Conservation (phyloP, 306 rosid genomes). For the Cicer yamashitae region DNA sequence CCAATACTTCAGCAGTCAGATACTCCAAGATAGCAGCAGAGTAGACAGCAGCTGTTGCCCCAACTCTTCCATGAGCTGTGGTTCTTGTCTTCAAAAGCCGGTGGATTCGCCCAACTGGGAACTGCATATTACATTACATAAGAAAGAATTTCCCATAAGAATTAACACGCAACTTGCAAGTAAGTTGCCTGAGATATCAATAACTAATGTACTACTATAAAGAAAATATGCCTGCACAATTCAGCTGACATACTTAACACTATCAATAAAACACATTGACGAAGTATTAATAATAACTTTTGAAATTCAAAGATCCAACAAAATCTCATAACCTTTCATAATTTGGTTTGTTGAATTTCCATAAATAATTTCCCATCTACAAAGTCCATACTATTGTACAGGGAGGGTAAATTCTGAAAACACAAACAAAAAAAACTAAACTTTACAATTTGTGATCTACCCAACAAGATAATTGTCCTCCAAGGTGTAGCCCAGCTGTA, state of each 20-base stretch:
- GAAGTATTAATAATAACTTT: background rate
- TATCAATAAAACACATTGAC: background rate
- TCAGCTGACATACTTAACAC: background rate
- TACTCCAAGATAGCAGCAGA: conserved; percentile 82
- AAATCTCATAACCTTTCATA: background rate
- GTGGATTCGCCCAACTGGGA: conserved; percentile 81
- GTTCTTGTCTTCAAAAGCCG: conserved; percentile 70
- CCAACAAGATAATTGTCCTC: no score
- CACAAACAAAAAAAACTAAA: no score
- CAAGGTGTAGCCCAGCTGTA: no score
- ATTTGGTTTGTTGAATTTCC: background rate
- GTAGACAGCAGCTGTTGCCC: conserved; percentile 83
- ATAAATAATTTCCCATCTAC: background rate
- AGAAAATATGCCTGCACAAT: conserved; percentile 6
- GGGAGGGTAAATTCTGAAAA: no score
- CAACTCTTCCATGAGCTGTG: conserved; percentile 75
- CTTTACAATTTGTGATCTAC: no score
- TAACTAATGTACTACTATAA: conserved; percentile 1
- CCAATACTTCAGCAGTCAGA: conserved; percentile 80
- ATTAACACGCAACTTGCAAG: conserved; percentile 25
- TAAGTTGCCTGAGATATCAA: background rate
- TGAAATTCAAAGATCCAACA: conserved; percentile 3
- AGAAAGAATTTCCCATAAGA: conserved; percentile 12
- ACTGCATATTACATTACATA: conserved; percentile 54
- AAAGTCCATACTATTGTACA: background rate